These are phyloP conservation scores for Zanthoxylum bungeanum DNA, from an alignment of 345 rosid genomes.

Conservation along the genomic window DNA sequence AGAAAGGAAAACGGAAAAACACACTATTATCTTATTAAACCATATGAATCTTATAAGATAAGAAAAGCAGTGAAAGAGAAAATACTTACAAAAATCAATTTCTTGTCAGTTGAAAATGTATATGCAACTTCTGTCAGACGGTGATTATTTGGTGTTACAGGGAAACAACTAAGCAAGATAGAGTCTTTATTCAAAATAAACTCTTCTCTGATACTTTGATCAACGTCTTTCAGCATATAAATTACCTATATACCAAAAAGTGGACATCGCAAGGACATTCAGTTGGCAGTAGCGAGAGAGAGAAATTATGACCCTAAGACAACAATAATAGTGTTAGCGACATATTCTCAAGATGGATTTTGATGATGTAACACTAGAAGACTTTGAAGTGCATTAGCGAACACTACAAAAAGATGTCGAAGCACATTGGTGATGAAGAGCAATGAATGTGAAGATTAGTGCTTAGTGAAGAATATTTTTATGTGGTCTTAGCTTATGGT, in stretches of 20 bases:
- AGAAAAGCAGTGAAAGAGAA: not conserved
- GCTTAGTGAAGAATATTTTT: too few relatives aligned
- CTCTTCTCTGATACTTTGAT: slow-evolving; percentile 50
- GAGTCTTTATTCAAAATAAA: slow-evolving; percentile 36
- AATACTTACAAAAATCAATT: slow-evolving; percentile 62
- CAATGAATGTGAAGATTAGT: too few relatives aligned
- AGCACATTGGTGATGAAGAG: too few relatives aligned
- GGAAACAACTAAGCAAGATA: slow-evolving; percentile 50
- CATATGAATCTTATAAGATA: not conserved
- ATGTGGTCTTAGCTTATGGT: too few relatives aligned
- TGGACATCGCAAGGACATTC: slow-evolving; percentile 1
- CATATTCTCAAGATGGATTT: too few relatives aligned
- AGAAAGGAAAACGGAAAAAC: too few relatives aligned
- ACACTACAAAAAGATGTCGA: too few relatives aligned
- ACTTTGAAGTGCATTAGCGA: too few relatives aligned
- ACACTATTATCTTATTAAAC: slow-evolving; percentile 4
- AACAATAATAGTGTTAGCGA: not conserved
- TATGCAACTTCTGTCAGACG: slow-evolving; percentile 76
- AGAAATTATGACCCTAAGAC: not conserved
- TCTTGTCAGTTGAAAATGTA: slow-evolving; percentile 49
- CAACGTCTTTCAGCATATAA: slow-evolving; percentile 52
- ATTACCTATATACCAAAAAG: slow-evolving; percentile 52
- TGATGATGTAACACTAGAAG: too few relatives aligned
- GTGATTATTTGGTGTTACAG: slow-evolving; percentile 80
- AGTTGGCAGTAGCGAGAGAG: not conserved